phyloP scores from a whole-genome alignment of 768 basidiomycete species.

The Lactarius hatsudake region DNA sequence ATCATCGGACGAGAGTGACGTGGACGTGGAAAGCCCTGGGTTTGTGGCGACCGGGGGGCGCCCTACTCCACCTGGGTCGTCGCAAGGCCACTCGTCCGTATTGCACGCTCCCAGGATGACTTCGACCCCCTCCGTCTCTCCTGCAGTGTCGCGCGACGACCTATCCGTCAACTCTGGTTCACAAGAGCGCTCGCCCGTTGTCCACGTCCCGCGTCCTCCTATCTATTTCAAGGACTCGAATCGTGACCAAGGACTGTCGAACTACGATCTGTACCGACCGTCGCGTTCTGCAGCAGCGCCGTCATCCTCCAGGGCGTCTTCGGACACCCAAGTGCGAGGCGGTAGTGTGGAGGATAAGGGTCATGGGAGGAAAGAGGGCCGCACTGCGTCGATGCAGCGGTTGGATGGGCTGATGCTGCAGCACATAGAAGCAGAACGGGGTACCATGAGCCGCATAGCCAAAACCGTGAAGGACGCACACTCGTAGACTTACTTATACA shows the following conservation, averaged over 20 bases:
- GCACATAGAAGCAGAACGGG: constrained; percentile 82
- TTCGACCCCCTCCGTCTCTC: constrained; percentile 24
- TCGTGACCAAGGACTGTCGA: constrained; percentile 22
- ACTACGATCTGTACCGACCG: constrained; percentile 19
- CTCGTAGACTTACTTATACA: constrained; percentile 19
- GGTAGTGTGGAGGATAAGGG: constrained; percentile 18
- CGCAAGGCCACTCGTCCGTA: constrained; percentile 11
- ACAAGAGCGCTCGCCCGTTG: constrained; percentile 19
- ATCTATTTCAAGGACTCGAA: constrained; percentile 25
- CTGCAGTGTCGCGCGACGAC: constrained; percentile 12
- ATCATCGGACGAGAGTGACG: constrained; percentile 47
- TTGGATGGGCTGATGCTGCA: constrained; percentile 78
- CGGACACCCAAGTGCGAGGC: constrained; percentile 15
- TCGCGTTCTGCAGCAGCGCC: constrained; percentile 19
- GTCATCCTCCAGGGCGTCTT: constrained; percentile 9
- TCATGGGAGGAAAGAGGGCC: constrained; percentile 36
- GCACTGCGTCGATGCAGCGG: constrained; percentile 58
- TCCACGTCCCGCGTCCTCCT: constrained; percentile 19
- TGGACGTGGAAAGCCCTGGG: constrained; percentile 31
- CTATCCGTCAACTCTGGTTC: constrained; percentile 15
- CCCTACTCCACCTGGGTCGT: constrained; percentile 13
- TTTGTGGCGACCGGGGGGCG: constrained; percentile 27
- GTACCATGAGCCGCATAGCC: constrained; percentile 75
- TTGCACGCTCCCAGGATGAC: constrained; percentile 10
- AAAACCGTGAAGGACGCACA: constrained; percentile 33